Conservation (phyloP, 306 rosid species). For the Acacia melanoxylon region DNA sequence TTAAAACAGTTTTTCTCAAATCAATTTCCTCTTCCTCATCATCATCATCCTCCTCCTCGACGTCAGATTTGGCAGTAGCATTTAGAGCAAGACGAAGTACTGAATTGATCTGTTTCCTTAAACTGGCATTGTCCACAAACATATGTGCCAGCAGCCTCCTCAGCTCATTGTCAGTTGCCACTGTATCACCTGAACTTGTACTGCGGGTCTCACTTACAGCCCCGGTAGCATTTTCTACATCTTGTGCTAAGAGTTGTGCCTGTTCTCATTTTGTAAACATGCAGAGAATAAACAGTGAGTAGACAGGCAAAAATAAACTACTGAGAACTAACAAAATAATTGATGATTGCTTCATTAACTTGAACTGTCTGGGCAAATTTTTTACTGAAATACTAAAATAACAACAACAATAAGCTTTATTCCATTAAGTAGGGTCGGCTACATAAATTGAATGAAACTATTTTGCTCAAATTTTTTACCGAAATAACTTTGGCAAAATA, state of each 20-base stretch:
- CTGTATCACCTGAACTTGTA: constrained; percentile 28
- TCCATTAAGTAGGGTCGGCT: no score
- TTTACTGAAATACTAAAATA: background rate
- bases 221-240: constrained; percentile 51
- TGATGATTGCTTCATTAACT: background rate
- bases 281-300: constrained; percentile 29
- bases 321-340: constrained; percentile 9
- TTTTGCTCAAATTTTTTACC: background rate
- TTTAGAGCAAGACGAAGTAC: constrained; percentile 72
- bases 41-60: constrained; percentile 32
- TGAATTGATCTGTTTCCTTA: constrained; percentile 80
- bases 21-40: constrained; percentile 52
- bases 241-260: constrained; percentile 93
- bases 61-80: constrained; percentile 45
- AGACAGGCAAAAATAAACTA: constrained; percentile 16
- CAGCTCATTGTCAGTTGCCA: constrained; percentile 52
- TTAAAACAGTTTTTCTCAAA: constrained; percentile 58
- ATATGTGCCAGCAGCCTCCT: constrained; percentile 67
- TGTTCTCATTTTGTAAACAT: constrained; percentile 42
- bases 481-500: background rate
- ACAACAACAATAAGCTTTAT: background rate
- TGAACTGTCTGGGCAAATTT: constrained; percentile 9
- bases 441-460: background rate
- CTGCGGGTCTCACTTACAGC: constrained; percentile 38
- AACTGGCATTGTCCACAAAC: constrained; percentile 78